Evolutionary conservation across 2,329 filamentous ascomycete genomes (phyloP), one percentile per base, ranked within the genome.

Genomic region (Colletotrichum cordylinicola): DNA sequence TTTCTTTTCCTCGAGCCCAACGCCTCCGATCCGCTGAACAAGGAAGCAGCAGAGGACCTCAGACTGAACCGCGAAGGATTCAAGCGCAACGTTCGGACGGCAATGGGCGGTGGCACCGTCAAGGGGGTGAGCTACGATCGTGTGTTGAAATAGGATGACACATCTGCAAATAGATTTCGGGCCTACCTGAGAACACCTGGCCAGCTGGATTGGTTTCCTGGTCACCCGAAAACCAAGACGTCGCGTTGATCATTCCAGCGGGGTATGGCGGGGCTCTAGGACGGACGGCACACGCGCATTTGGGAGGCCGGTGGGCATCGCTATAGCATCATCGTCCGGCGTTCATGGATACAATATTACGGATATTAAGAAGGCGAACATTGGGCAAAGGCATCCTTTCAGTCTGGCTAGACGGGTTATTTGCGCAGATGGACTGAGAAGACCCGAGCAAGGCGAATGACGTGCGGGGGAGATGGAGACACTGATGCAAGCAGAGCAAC

Each of bases 1-100:
- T 98, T 98, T 83, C 90, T 99, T 67, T 99, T 99, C 90, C 93
- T 98, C 77, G 97, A 99, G 84, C 97, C 97, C 21, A 99, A 99
- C 83, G 96, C 97, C 12, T 96, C 94, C 65, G 97, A 99, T 83
- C 97, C 97, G n/a, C 88, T 99, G 77, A 99, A 99, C 86, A 98
- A 99, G 88, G 96, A 98, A 82, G 97, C 97, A 0, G 97, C 97
- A 6, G 96, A 98, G 77, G 97, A 98, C 82, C 88, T 99, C 80
- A 93, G 96, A 81, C 89, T 90, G 64, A 98, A 97, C 84, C 89
- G 96, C 48, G 97, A 98, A 70, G 91, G 90, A 35, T 99, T 99
- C 87, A 97, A 96, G 89, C 90, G 95, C 77, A 98, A 98, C 82
- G 97, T 98, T 52, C 91, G 94, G 81, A 90, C 90, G 27, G 91